phyloP scores from a whole-genome alignment of 768 basidiomycete species.

The Arthromyces matolae region DNA sequence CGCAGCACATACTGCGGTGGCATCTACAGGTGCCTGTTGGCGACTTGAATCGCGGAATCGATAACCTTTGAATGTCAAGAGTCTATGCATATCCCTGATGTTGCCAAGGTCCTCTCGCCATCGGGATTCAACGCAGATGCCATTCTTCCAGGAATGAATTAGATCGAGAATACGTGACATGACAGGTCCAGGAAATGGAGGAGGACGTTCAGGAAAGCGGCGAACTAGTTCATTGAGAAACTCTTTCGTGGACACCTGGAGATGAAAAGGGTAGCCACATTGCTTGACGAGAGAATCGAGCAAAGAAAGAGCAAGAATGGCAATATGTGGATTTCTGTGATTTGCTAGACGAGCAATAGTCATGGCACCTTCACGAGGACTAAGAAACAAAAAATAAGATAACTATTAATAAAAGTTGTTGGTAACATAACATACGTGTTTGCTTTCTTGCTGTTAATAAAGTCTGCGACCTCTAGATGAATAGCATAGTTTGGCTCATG shows the following conservation, averaged over 20 bases:
- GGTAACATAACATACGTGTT: conserved; percentile 81
- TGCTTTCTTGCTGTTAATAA: conserved; percentile 92
- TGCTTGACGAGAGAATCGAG: conserved; percentile 91
- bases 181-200: conserved; percentile 89
- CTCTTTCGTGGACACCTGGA: conserved; percentile 96
- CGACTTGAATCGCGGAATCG: conserved; percentile 59
- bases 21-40: conserved; percentile 29
- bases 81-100: conserved; percentile 94
- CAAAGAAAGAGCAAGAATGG: conserved; percentile 79
- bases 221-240: conserved; percentile 98
- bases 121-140: conserved; percentile 81
- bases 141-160: conserved; percentile 93
- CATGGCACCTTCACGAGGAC: conserved; percentile 91
- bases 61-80: conserved; percentile 92
- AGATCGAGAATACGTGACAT: conserved; percentile 94
- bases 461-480: conserved; percentile 91
- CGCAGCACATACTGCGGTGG: conserved; percentile 38
- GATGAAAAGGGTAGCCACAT: conserved; percentile 96
- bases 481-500: conserved; percentile 89
- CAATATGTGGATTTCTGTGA: conserved; percentile 89
- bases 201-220: conserved; percentile 95
- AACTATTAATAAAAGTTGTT: not conserved
- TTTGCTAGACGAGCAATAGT: conserved; percentile 80
- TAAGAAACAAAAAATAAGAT: conserved; percentile 27
- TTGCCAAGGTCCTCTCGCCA: conserved; percentile 97